phyloP scores from a whole-genome alignment of 2,329 filamentous ascomycete species.

The Grosmannia clavigera region DNA sequence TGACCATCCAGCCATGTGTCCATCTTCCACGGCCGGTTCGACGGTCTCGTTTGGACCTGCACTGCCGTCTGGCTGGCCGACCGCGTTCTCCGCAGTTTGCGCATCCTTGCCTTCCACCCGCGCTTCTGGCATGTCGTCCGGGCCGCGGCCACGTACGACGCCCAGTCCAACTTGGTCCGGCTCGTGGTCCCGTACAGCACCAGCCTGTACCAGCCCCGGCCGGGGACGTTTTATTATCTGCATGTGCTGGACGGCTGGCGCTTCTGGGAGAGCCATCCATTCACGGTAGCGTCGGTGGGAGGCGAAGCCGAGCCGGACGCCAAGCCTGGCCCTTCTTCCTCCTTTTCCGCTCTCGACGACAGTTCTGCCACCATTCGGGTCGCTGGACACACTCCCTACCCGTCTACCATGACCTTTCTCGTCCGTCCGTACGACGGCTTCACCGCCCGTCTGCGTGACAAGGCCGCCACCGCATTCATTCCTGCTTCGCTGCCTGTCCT shows the following conservation, averaged over 20 bases:
- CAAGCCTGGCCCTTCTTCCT: too few relatives aligned
- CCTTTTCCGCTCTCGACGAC: background rate
- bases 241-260: constrained; percentile 25
- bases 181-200: constrained; percentile 24
- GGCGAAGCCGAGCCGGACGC: background rate
- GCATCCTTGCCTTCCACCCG: constrained; percentile 28
- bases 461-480: constrained; percentile 1
- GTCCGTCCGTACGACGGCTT: constrained; percentile 13
- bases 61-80: constrained; percentile 9
- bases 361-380: background rate
- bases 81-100: constrained; percentile 22
- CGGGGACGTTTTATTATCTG: constrained; percentile 34
- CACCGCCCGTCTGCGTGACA: constrained; percentile 10
- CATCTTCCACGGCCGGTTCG: constrained; percentile 36
- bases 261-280: constrained; percentile 38
- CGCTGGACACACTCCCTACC: background rate
- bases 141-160: constrained; percentile 23
- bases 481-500: constrained; percentile 6
- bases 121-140: constrained; percentile 7
- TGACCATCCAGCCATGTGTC: constrained; percentile 15
- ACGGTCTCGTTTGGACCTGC: constrained; percentile 5
- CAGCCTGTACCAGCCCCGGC: constrained; percentile 16
- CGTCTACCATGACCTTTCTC: constrained; percentile 8
- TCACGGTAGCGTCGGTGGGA: constrained; percentile 26
- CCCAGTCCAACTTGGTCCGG: constrained; percentile 28